Evolutionary conservation across 192 early-diverging fungal genomes (phyloP).

Genomic region (Chytriomyces sp.): DNA sequence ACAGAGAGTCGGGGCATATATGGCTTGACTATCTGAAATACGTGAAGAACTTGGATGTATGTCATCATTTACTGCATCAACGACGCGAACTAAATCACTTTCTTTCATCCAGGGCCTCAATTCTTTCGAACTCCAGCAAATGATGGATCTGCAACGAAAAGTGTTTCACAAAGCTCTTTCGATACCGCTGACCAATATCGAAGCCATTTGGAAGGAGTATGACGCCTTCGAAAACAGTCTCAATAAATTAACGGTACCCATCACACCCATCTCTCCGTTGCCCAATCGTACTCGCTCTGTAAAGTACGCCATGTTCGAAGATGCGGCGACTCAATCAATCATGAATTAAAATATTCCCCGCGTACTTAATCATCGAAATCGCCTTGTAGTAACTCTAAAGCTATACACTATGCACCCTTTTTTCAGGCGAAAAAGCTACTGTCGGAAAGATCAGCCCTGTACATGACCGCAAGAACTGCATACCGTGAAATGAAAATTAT

Average conservation of each 20-base stretch:
- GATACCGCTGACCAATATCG: conserved; percentile 86
- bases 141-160: conserved; percentile 81
- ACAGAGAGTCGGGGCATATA: conserved; percentile 85
- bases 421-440: conserved; percentile 86
- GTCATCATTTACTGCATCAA: neutral
- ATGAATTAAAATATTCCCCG: neutral
- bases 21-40: conserved; percentile 90
- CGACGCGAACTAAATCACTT: neutral
- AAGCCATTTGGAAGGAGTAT: conserved; percentile 95
- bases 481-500: conserved; percentile 79
- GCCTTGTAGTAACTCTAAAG: no score
- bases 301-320: neutral
- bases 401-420: no score
- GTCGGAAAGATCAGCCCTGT: conserved; percentile 80
- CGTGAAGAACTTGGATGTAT: conserved; percentile 74
- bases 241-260: conserved; percentile 77
- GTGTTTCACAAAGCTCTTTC: conserved; percentile 85
- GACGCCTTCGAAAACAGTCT: conserved; percentile 88
- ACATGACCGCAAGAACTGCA: conserved; percentile 93
- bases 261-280: neutral
- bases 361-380: no score
- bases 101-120: conserved; percentile 31
- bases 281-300: neutral
- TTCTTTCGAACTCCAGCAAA: conserved; percentile 89
- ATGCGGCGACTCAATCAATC: neutral